A percentile compares a stretch with the other conserved stretches of the same genome.
Conservation (phyloP, 768 basidiomycete species). For the Crassisporium funariophilum region DNA sequence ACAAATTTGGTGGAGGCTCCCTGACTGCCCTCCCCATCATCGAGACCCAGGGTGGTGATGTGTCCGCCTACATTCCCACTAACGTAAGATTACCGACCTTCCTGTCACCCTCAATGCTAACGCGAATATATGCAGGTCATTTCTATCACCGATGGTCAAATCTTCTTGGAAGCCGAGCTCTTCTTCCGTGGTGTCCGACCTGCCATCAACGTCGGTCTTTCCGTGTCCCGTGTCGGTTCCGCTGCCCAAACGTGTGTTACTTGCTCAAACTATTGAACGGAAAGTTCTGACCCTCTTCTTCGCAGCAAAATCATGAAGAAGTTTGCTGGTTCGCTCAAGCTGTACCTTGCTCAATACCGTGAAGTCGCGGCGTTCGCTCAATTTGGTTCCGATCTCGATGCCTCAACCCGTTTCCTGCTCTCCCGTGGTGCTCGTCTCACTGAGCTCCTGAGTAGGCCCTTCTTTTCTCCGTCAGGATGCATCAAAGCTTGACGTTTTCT, state of each 20-base stretch:
- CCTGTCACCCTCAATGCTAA: constrained; percentile 2
- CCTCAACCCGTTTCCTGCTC: constrained; percentile 97
- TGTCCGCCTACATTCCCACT: constrained; percentile 97
- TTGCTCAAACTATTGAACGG: background rate
- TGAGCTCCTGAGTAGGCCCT: constrained; percentile 81
- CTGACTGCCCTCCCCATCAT: constrained; percentile 99
- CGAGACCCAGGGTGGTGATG: constrained; percentile 99
- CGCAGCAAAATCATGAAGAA: constrained; percentile 98
- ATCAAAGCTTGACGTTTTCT: constrained; percentile 17
- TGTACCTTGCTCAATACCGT: constrained; percentile 99
- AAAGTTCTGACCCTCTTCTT: constrained; percentile 3
- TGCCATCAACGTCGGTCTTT: constrained; percentile 99
- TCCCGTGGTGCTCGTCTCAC: constrained; percentile 98
- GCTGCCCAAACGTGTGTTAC: constrained; percentile 94
- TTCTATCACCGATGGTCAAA: constrained; percentile 99
- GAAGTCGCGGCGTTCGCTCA: constrained; percentile 99
- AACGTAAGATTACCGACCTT: constrained; percentile 54
- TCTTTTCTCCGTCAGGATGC: background rate
- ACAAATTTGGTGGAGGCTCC: constrained; percentile 97
- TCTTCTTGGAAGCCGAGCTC: constrained; percentile 99
- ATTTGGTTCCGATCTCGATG: constrained; percentile 99
- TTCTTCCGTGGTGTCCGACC: constrained; percentile 99
- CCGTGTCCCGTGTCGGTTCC: constrained; percentile 99
- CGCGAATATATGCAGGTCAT: constrained; percentile 68
- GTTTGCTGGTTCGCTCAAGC: constrained; percentile 99